Percentiles rank a stretch among this genome's conserved stretches.
Conservation (phyloP, 805 yeast genomes). For the Candida insectorum region DNA sequence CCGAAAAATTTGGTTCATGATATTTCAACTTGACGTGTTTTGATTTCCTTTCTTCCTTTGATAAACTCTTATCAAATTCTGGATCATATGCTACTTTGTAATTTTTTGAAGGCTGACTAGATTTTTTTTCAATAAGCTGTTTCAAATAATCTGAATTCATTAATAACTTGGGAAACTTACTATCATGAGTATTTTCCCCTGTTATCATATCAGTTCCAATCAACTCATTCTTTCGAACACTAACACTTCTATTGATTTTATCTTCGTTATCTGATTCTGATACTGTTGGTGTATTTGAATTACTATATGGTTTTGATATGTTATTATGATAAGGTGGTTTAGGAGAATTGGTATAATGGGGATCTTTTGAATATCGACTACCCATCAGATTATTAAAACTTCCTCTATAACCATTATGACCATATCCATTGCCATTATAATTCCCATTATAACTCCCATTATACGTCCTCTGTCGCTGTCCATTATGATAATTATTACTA, state of each 20-base stretch:
- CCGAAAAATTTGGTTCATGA: constrained; percentile 18
- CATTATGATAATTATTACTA: too few species aligned
- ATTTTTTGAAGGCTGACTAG: constrained; percentile 21
- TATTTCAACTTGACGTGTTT: constrained; percentile 40
- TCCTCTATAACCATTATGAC: too few species aligned
- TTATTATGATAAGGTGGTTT: too few species aligned
- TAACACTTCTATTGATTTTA: not conserved
- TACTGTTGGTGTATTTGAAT: too few species aligned
- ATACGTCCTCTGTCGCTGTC: too few species aligned
- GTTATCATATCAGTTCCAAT: constrained; percentile 32
- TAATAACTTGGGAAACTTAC: constrained; percentile 24
- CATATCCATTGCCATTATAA: too few species aligned
- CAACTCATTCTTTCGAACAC: constrained; percentile 38
- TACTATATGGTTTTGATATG: too few species aligned
- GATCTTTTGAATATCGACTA: too few species aligned
- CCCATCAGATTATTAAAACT: too few species aligned
- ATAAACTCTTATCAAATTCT: constrained; percentile 32
- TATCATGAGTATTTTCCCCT: constrained; percentile 31
- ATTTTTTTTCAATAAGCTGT: constrained; percentile 8
- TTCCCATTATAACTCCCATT: too few species aligned
- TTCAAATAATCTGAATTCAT: constrained; percentile 23
- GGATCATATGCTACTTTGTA: constrained; percentile 52
- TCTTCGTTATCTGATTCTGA: not conserved
- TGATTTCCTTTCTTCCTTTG: constrained; percentile 27
- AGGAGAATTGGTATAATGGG: too few species aligned